Conservation (phyloP, 2,329 filamentous ascomycete species). For the Cladosporium cucumerinum region DNA sequence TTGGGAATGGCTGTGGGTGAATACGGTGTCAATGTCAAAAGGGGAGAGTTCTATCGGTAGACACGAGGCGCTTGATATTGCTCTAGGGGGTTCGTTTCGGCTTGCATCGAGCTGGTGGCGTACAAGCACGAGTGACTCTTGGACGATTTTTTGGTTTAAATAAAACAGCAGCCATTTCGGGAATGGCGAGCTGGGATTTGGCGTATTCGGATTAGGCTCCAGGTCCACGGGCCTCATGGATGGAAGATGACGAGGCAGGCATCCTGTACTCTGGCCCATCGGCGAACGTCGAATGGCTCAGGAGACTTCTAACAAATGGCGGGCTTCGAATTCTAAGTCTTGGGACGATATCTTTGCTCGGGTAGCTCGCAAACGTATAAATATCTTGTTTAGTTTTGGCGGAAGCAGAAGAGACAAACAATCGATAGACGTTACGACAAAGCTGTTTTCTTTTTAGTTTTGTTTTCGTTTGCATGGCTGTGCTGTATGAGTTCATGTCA, state of each 20-base stretch:
- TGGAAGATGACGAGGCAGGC: background rate
- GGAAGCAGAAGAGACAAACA: too few relatives aligned
- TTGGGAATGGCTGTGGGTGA: conserved; percentile 96
- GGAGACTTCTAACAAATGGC: background rate
- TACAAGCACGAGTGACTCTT: background rate
- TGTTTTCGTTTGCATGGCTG: background rate
- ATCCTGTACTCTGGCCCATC: background rate
- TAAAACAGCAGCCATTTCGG: background rate
- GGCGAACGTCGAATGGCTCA: background rate
- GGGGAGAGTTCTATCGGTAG: conserved; percentile 93
- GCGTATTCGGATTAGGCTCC: background rate
- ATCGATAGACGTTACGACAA: too few relatives aligned
- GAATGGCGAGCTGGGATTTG: background rate
- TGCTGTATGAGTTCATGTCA: background rate
- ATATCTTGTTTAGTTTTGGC: background rate
- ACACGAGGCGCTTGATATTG: background rate
- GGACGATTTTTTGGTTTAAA: background rate
- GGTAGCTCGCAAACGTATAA: background rate
- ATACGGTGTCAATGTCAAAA: conserved; percentile 96
- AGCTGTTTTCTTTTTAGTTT: background rate
- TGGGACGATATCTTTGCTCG: background rate
- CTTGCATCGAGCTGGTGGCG: background rate
- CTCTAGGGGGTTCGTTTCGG: background rate
- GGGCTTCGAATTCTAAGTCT: background rate
- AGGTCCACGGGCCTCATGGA: background rate